Base-by-base conservation (phyloP, 495 filamentous ascomycete species). In the Tirmania nivea region DNA sequence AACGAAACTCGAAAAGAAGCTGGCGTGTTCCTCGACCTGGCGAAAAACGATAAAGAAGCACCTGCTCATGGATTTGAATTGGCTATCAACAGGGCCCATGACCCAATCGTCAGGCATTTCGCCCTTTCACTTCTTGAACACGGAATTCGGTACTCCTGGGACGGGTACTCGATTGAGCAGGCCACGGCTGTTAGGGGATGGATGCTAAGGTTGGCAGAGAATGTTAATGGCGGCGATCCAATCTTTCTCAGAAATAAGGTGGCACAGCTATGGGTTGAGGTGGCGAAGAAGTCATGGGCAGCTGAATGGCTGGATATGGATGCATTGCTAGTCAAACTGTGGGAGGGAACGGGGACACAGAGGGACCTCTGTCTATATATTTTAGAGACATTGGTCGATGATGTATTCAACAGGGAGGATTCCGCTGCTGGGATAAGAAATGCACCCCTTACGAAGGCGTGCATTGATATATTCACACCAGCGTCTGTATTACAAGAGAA, bases 231-330 rank as follows among this genome's bases (percentile, higher is more conserved):
- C 25, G 56, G 52, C 20, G 89, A 99, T 63, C 85, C 87, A 3
- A 59, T 74, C 20, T 96, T 85, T 62, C 67, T 96, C 57, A 77
- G 88, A 60, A 96, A 90, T 69, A 96, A 96, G 68, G 81, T 90
- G 35, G 84, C 86, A n/a, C 82, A 89, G 68, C 68, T 96, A 55
- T 96, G 90, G 92, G 83, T 86, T 8, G 90, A 95, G 65, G 69
- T 94, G 51, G 86, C 87, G 25, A 96, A 99, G 70, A 75, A 88
- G 61, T 83, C 77, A 60, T 99, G 92, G 92, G 86, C 72, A 10
- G 70, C 75, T 34, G 84, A 89, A 49, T 99, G 90, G 90, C 75
- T 81, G 68, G 78, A 92, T 65, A 95, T 99, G 90, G 90, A 99
- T 63, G 71, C 76, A 47, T 69, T 80, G 58, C 73, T 99, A 45